Conservation (phyloP, 2,329 filamentous ascomycete species). For the Penicillium brevicompactum region DNA sequence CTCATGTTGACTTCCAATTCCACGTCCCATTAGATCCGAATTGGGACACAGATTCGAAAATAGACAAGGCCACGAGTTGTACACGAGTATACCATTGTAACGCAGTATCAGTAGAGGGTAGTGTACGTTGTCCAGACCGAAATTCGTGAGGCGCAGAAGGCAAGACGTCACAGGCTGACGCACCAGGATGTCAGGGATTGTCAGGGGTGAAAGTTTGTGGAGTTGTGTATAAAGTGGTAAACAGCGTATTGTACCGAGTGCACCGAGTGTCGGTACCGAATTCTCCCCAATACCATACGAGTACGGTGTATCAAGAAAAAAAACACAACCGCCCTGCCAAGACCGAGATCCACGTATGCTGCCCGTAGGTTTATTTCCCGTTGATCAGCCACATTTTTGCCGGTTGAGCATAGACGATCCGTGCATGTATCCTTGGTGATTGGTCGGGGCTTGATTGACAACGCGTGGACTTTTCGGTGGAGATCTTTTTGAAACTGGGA, state of each 20-base stretch:
- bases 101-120: background rate
- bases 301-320: no score
- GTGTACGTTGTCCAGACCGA: background rate
- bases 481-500: constrained; percentile 10
- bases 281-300: background rate
- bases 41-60: background rate
- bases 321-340: constrained; percentile 22
- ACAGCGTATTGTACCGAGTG: background rate
- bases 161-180: constrained; percentile 32
- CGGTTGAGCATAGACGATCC: constrained; percentile 21
- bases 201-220: constrained; percentile 24
- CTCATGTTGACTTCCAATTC: constrained; percentile 1
- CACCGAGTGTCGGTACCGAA: background rate
- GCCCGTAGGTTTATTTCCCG: background rate
- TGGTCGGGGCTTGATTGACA: constrained; percentile 19
- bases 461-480: constrained; percentile 25
- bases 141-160: background rate
- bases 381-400: constrained; percentile 18
- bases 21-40: background rate
- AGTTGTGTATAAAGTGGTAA: background rate
- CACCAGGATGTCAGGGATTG: constrained; percentile 23
- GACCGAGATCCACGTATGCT: constrained; percentile 18
- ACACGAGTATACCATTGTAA: background rate
- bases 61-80: background rate
- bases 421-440: constrained; percentile 20